A percentile compares a stretch with the other conserved stretches of the same genome.
Evolutionary conservation across 805 yeast species (phyloP).

Genomic region (Yarrowia divulgata): DNA sequence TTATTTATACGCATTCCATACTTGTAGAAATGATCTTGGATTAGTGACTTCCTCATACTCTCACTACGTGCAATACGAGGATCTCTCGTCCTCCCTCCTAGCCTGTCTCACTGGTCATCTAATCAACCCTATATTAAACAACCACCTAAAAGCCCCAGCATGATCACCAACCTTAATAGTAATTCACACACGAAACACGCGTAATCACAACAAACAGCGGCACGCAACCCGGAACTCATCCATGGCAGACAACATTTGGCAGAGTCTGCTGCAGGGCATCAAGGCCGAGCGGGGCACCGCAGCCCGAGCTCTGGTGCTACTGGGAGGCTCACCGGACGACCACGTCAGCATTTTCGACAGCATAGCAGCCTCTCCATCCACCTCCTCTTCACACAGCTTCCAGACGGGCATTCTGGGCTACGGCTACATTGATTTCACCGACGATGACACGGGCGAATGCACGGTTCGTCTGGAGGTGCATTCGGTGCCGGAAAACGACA

Average conservation of each 20-base stretch:
- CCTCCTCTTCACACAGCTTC: slow-evolving; percentile 15
- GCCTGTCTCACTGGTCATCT: background rate
- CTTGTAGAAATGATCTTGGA: too few relatives aligned
- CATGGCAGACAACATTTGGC: slow-evolving; percentile 38
- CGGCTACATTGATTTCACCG: slow-evolving; percentile 32
- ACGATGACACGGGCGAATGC: slow-evolving; percentile 34
- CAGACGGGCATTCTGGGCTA: slow-evolving; percentile 32
- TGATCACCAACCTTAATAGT: slow-evolving; percentile 36
- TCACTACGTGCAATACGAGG: too few relatives aligned
- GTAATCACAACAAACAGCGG: slow-evolving; percentile 27
- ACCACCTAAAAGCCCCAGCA: background rate
- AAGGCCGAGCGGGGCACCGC: slow-evolving; percentile 28
- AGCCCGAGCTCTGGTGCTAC: slow-evolving; percentile 19
- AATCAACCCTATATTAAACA: background rate
- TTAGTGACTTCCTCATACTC: too few relatives aligned
- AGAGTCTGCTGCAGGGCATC: slow-evolving; percentile 36
- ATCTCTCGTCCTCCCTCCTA: too few relatives aligned
- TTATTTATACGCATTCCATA: background rate
- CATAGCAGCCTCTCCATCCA: slow-evolving; percentile 17
- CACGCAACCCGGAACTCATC: background rate
- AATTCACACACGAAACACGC: slow-evolving; percentile 36
- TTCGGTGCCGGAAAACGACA: slow-evolving; percentile 29
- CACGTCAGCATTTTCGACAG: slow-evolving; percentile 31
- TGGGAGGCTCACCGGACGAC: slow-evolving; percentile 29
- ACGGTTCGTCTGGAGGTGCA: slow-evolving; percentile 29